These are phyloP conservation scores for Talaromyces sp. DNA, from an alignment of 2,329 filamentous ascomycete species.

Conservation along the genomic window DNA sequence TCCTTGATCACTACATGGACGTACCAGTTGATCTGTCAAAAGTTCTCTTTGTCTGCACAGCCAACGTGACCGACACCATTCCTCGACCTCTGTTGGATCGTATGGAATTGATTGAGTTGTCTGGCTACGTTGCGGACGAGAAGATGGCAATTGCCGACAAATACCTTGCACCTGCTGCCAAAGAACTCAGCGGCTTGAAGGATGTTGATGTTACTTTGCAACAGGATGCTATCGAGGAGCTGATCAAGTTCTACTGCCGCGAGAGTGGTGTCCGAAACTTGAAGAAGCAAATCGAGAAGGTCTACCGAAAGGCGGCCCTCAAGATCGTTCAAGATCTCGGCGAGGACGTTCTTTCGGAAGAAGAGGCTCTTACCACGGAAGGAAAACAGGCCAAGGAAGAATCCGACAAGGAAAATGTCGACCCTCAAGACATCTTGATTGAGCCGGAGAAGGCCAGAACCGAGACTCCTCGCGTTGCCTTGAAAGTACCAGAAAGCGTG, in stretches of 20 bases:
- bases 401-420: constrained; percentile 58
- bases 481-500: constrained; percentile 82
- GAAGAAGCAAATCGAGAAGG: constrained; percentile 99
- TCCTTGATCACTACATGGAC: constrained; percentile 98
- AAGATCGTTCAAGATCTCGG: constrained; percentile 96
- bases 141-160: constrained; percentile 97
- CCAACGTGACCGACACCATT: constrained; percentile 98
- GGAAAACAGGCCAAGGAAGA: constrained; percentile 73
- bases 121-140: constrained; percentile 94
- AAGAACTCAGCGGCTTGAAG: constrained; percentile 86
- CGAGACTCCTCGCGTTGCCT: constrained; percentile 67
- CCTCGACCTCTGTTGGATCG: constrained; percentile 88
- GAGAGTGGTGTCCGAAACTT: constrained; percentile 96
- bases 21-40: constrained; percentile 96
- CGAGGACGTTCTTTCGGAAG: constrained; percentile 76
- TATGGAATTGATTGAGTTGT: constrained; percentile 96
- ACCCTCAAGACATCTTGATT: constrained; percentile 61
- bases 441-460: constrained; percentile 40
- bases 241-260: constrained; percentile 98
- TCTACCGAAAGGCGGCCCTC: constrained; percentile 93
- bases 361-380: constrained; percentile 78
- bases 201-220: constrained; percentile 85
- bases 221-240: constrained; percentile 84
- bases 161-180: constrained; percentile 91
- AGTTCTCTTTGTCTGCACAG: constrained; percentile 96